These are phyloP conservation scores for Phymatotrichopsis omnivora DNA, from an alignment of 2,329 filamentous ascomycete genomes.

Conservation along the genomic window DNA sequence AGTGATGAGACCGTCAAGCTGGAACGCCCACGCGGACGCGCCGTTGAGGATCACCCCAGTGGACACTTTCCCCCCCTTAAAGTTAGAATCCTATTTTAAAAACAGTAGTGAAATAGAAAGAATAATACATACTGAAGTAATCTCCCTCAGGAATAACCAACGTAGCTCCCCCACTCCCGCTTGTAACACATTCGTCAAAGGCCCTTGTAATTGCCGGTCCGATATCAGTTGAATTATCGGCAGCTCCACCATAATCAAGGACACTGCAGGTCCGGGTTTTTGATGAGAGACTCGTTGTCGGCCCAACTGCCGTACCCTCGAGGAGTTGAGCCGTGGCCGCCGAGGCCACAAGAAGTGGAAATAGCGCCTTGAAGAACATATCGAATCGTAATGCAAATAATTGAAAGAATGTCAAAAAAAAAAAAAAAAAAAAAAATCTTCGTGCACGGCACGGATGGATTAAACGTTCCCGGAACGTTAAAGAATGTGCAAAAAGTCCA, in stretches of 20 bases:
- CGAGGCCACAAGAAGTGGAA: not conserved
- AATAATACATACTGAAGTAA: constrained; percentile 12
- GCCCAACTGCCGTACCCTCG: constrained; percentile 27
- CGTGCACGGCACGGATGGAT: no score
- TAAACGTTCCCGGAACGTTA: no score
- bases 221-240: constrained; percentile 40
- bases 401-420: no score
- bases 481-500: no score
- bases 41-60: constrained; percentile 22
- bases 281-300: constrained; percentile 27
- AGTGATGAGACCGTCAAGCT: constrained; percentile 24
- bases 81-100: not conserved
- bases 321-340: constrained; percentile 11
- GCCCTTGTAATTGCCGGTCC: constrained; percentile 39
- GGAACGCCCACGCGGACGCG: constrained; percentile 18
- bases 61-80: constrained; percentile 3
- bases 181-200: constrained; percentile 38
- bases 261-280: constrained; percentile 39
- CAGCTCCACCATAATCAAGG: constrained; percentile 40
- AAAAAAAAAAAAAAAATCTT: no score
- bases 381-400: no score
- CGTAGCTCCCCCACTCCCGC: constrained; percentile 35
- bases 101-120: not conserved
- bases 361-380: no score
- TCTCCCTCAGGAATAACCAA: constrained; percentile 15